phyloP scores from a whole-genome alignment of 2,329 filamentous ascomycete species.

The Alternaria gansuensis region DNA sequence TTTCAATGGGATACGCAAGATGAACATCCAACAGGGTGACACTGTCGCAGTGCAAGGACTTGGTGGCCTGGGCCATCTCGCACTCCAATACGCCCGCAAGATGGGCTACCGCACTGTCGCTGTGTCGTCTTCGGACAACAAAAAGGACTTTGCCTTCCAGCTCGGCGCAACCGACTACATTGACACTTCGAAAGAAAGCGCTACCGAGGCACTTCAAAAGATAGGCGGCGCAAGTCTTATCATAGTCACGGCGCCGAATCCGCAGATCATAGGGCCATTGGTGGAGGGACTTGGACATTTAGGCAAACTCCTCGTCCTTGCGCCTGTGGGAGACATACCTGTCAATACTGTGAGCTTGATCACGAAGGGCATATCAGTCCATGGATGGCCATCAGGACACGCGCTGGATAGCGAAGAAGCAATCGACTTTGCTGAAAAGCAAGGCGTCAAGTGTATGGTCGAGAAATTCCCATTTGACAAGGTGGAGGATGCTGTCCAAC shows the following conservation, averaged over 20 bases:
- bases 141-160: conserved; percentile 63
- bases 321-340: conserved; percentile 59
- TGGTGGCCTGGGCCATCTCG: conserved; percentile 63
- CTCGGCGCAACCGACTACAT: conserved; percentile 68
- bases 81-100: conserved; percentile 62
- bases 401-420: conserved; percentile 63
- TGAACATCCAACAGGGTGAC: conserved; percentile 58
- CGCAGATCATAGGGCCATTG: conserved; percentile 63
- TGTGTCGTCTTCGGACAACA: conserved; percentile 59
- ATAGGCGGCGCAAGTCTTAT: conserved; percentile 70
- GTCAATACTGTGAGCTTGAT: conserved; percentile 58
- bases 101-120: conserved; percentile 64
- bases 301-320: conserved; percentile 69
- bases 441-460: conserved; percentile 62
- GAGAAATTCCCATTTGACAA: conserved; percentile 63
- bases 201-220: conserved; percentile 60
- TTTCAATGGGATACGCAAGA: conserved; percentile 62
- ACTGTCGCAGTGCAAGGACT: conserved; percentile 63
- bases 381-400: conserved; percentile 64
- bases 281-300: conserved; percentile 62
- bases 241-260: conserved; percentile 70
- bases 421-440: conserved; percentile 59
- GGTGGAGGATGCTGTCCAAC: conserved; percentile 60
- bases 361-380: conserved; percentile 58
- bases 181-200: conserved; percentile 62